These are phyloP conservation scores for Erythrobasidium hasegawianum DNA, from an alignment of 1,284 basidiomycete species.

Conservation along the genomic window DNA sequence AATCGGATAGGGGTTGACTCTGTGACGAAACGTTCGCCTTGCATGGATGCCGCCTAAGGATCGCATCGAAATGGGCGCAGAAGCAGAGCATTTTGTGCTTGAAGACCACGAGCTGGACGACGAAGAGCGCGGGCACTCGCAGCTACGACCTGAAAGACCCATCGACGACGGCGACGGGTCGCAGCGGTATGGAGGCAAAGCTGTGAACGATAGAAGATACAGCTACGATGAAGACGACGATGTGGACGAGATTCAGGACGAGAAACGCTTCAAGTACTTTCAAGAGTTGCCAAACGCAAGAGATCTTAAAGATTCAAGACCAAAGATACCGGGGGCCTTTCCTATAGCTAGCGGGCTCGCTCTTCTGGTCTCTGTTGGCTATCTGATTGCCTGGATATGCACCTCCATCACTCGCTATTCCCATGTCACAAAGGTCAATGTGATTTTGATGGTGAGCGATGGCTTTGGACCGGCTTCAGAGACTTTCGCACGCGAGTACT, in stretches of 20 bases:
- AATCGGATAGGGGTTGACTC: no score
- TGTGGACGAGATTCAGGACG: not conserved
- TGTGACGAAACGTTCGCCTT: no score
- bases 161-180: not conserved
- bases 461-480: slow-evolving; percentile 49
- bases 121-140: not conserved
- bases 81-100: slow-evolving; percentile 4
- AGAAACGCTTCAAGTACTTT: slow-evolving; percentile 28
- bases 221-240: slow-evolving; percentile 7
- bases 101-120: slow-evolving; percentile 2
- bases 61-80: not conserved
- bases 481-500: slow-evolving; percentile 47
- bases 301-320: slow-evolving; percentile 14
- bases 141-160: not conserved
- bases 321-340: slow-evolving; percentile 1
- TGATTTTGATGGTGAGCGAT: slow-evolving; percentile 50
- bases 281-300: slow-evolving; percentile 12
- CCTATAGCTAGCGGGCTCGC: slow-evolving; percentile 11
- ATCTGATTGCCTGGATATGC: slow-evolving; percentile 19
- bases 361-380: slow-evolving; percentile 17
- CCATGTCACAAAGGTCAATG: slow-evolving; percentile 42
- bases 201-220: not conserved
- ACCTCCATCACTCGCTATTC: slow-evolving; percentile 30
- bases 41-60: no score
- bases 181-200: not conserved